Evolutionary conservation across 495 filamentous ascomycete species (phyloP), one percentile per base, ranked within the genome.

Genomic region (Penicillium ucsense): DNA sequence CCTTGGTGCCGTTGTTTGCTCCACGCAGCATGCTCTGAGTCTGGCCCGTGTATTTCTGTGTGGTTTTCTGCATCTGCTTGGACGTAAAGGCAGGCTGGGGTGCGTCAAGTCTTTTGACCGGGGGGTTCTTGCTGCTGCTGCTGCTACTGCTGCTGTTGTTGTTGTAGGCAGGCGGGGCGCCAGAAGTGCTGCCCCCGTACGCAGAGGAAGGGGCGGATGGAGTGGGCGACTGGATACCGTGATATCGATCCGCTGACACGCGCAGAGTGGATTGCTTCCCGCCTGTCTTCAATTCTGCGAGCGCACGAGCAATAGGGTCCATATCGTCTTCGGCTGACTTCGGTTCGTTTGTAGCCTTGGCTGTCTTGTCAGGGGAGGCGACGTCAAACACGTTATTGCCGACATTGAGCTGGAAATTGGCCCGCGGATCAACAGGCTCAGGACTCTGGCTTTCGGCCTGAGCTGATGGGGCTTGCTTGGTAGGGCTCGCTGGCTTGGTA

Each of bases 321-420:
- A 80, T 56, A 10, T 84, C 80, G 35, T 78, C 74, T 34, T 73
- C 68, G 49, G 48, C 51, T 41, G 45, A 41, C 52, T 66, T 65
- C 4, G 51, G 54, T 7, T 56, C 37, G 46, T 70, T 66, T 3
- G 72, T 46, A 41, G 67, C 66, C 34, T 61, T 69, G 5, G 48
- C 45, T 41, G 64, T 64, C 35, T 68, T 68, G 46, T 91, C 88
- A 0, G 89, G 85, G 5, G 86, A 85, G n/a, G 87, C 85, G 6
- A 99, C 90, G 55, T 95, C 83, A 66, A 99, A 97, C 28, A 97
- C 89, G 55, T 97, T 99, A 57, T 88, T 84, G 6, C 94, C 94
- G 11, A 99, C 79, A 62, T 95, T 95, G n/a, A 99, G 75, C 40
- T 95, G 91, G 59, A 96, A 83, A 64, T 85, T 94, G 39, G 94